Base-by-base conservation (phyloP, 805 yeast species). In the Candida chauliodis region DNA sequence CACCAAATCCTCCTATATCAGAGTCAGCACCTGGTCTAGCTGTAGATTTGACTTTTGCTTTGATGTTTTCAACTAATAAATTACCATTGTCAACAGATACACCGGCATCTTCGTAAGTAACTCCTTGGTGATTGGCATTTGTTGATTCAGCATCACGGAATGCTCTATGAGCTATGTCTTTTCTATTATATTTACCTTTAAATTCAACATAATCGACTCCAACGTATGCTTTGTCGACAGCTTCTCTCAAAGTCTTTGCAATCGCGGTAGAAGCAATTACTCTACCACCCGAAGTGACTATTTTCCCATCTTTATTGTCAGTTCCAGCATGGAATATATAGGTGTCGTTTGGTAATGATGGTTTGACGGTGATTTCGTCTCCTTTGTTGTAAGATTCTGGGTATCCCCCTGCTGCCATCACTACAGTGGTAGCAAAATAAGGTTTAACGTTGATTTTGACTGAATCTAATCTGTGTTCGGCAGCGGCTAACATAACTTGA, bases 1-100 rank as follows among this genome's bases (percentile, higher is more conserved):
- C 99, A 49, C 99, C 99, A 56, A 93, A 93, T 2, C 99, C 99
- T 57, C 99, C 99, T 52, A 93, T 93, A 51, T 89, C 96, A 11
- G 97, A 86, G 56, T 93, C 96, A 24, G 99, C 93, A 54, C 99
- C 99, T 23, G 95, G 74, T 66, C 99, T 82, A 28, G 84, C 81
- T 8, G 99, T 93, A 5, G 96, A 83, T 60, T 84, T 87, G 36
- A 93, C 99, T 64, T 81, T 78, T 36, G 81, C 78, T 66, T 93
- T 93, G 65, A 93, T 93, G 52, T 82, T 80, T 59, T 90, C 90
- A 30, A 93, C 98, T 40, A 93, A 76, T 50, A 74, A 58, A 65
- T 93, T 93, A 50, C 99, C 99, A 44, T 85, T 83, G 58, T 93
- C 99, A 32, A 93, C 97, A 36, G 96, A 88, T 27, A 93, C 99